phyloP scores from a whole-genome alignment of 2,329 filamentous ascomycete genomes.

The Xylaria sp. region DNA sequence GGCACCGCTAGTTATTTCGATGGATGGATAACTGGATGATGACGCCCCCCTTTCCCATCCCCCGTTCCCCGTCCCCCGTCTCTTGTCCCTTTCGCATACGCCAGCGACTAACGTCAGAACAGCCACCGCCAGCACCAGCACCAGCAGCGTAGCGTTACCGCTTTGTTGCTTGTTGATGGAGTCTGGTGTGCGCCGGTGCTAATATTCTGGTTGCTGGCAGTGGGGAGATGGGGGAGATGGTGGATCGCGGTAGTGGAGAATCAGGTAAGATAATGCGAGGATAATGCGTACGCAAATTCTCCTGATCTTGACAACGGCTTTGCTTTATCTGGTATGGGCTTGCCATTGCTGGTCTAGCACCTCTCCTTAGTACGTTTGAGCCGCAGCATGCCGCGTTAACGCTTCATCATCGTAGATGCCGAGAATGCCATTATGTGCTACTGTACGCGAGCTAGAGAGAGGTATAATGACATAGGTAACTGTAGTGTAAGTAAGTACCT shows the following conservation, averaged over 20 bases:
- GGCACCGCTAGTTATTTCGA: constrained; percentile 16
- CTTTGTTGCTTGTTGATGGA: constrained; percentile 4
- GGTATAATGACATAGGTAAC: background rate
- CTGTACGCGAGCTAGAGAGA: background rate
- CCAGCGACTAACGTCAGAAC: constrained; percentile 21
- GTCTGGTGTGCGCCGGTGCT: constrained; percentile 9
- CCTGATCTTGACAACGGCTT: constrained; percentile 5
- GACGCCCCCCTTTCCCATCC: constrained; percentile 21
- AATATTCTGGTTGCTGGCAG: constrained; percentile 3
- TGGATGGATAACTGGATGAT: too few species aligned
- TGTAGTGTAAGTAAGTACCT: too few species aligned
- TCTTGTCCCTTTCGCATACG: background rate
- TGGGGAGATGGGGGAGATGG: constrained; percentile 22
- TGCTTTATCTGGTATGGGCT: background rate
- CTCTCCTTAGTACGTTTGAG: constrained; percentile 6
- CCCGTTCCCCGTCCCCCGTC: constrained; percentile 11
- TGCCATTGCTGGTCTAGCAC: background rate
- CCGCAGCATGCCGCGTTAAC: background rate
- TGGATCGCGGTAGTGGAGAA: constrained; percentile 19
- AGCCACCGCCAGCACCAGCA: constrained; percentile 10
- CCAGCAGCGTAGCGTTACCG: background rate
- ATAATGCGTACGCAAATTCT: background rate
- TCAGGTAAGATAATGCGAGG: constrained; percentile 4
- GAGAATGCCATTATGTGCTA: too few species aligned
- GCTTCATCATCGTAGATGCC: background rate